Evolutionary conservation across 192 early-diverging fungal genomes (phyloP).

Genomic region (Rhizophagus prolifer): DNA sequence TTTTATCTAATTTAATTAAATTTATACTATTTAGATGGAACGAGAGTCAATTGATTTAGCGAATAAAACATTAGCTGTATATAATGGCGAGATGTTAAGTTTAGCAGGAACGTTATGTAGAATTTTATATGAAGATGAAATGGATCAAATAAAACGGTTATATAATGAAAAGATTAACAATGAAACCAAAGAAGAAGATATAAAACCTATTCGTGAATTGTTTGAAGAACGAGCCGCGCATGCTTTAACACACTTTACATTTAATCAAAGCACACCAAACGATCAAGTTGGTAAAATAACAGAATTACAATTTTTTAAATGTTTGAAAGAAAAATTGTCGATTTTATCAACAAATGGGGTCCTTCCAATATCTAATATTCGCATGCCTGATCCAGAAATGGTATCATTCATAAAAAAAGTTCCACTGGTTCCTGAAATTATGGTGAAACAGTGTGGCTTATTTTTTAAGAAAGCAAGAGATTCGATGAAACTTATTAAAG

Average conservation of each 20-base stretch:
- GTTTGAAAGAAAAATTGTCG: conserved; percentile 46
- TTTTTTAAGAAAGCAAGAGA: conserved; percentile 53
- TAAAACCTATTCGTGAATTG: background rate
- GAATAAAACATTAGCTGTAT: conserved; percentile 70
- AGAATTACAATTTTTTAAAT: conserved; percentile 57
- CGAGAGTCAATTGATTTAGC: conserved; percentile 89
- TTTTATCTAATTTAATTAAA: background rate
- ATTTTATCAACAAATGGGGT: conserved; percentile 72
- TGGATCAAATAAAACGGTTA: conserved; percentile 49
- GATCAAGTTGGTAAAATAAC: conserved; percentile 60
- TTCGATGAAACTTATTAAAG: conserved; percentile 32
- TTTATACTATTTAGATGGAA: conserved; percentile 50
- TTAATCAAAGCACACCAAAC: conserved; percentile 72
- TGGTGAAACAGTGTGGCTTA: conserved; percentile 54
- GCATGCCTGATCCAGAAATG: conserved; percentile 64
- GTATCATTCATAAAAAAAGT: conserved; percentile 60
- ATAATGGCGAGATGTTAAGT: conserved; percentile 78
- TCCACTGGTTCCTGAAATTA: conserved; percentile 55
- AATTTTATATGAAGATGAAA: conserved; percentile 77
- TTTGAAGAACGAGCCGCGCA: conserved; percentile 61
- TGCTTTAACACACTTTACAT: conserved; percentile 64
- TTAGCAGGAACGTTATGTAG: conserved; percentile 72
- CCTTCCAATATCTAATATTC: conserved; percentile 46
- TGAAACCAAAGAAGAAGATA: conserved; percentile 40
- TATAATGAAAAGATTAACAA: no score